Conservation (phyloP, 306 rosid genomes). For the Hippophae rhamnoides region DNA sequence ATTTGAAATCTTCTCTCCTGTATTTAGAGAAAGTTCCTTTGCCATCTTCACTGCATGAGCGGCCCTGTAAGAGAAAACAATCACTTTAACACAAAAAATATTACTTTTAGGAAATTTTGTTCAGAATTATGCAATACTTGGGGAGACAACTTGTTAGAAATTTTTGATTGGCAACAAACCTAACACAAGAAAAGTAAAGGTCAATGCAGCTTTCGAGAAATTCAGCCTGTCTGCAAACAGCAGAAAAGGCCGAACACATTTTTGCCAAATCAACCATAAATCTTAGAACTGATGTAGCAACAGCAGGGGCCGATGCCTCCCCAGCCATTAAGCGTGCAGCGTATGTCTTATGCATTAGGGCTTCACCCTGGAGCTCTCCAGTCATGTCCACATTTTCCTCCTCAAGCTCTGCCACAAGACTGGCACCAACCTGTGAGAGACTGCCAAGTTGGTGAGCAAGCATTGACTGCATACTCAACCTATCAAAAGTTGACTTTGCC, state of each 20-base stretch:
- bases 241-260: conserved; percentile 84
- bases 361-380: conserved; percentile 99
- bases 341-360: conserved; percentile 97
- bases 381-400: conserved; percentile 91
- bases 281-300: conserved; percentile 87
- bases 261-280: conserved; percentile 99
- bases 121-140: not conserved
- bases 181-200: conserved; percentile 91
- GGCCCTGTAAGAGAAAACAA: conserved; percentile 56
- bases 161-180: conserved; percentile 41
- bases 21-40: conserved; percentile 73
- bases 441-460: conserved; percentile 90
- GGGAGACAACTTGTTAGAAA: too few species aligned
- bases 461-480: conserved; percentile 87
- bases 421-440: conserved; percentile 87
- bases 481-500: conserved; percentile 89
- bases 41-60: conserved; percentile 91
- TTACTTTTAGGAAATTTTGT: not conserved
- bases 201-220: conserved; percentile 95
- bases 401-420: conserved; percentile 94
- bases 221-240: conserved; percentile 81
- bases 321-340: conserved; percentile 99
- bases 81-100: conserved; percentile 7
- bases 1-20: conserved; percentile 66
- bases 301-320: conserved; percentile 98